These are phyloP conservation scores for Gillenia trifoliata DNA, from an alignment of 306 rosid species.

Conservation along the genomic window DNA sequence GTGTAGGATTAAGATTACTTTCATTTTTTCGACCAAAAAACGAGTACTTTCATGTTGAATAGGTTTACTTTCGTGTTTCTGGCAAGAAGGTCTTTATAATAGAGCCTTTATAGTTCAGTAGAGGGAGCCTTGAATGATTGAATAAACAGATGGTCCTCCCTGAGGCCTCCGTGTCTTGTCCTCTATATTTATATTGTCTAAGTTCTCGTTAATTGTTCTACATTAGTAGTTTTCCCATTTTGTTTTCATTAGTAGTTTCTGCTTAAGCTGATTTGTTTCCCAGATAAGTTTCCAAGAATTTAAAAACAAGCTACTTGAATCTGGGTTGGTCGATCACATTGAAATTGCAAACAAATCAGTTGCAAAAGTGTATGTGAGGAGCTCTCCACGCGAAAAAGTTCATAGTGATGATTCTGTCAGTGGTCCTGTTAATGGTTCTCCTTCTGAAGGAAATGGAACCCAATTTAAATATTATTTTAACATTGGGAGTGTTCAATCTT, in stretches of 20 bases:
- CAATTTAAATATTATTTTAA: conserved; percentile 71
- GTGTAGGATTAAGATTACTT: neutral
- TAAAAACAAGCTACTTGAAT: conserved; percentile 82
- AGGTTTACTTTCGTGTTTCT: neutral
- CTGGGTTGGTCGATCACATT: conserved; percentile 83
- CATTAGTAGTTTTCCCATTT: neutral
- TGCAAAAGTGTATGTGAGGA: conserved; percentile 73
- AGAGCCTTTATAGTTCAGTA: neutral
- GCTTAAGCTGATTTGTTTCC: conserved; percentile 16
- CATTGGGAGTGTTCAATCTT: conserved; percentile 89
- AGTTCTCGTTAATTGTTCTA: neutral
- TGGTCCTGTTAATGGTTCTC: conserved; percentile 33
- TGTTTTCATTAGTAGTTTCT: neutral
- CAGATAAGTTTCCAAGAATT: conserved; percentile 99
- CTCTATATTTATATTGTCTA: neutral
- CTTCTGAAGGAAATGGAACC: conserved; percentile 39
- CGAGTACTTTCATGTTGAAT: neutral
- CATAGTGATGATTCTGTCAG: conserved; percentile 50
- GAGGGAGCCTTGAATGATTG: neutral
- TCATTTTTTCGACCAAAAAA: neutral
- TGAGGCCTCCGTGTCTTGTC: neutral
- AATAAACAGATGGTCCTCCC: neutral
- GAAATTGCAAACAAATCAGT: conserved; percentile 86
- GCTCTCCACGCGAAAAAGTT: conserved; percentile 34
- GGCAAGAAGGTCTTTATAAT: neutral